Base-by-base conservation (phyloP, 345 rosid genomes). In the Murraya paniculata region DNA sequence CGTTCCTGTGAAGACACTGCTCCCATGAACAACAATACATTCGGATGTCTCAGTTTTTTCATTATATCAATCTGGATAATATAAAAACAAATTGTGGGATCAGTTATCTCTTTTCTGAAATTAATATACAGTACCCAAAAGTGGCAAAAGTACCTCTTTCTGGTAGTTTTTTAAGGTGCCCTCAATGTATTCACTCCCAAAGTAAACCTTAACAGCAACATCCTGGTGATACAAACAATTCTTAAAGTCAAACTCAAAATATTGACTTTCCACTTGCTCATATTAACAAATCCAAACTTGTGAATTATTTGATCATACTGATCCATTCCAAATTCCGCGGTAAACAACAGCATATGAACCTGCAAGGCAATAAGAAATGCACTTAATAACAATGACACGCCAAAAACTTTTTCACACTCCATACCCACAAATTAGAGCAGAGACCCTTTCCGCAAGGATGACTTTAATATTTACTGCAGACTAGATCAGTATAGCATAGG, bases 11-110 rank as follows among this genome's bases (percentile, higher is more conserved):
- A 88, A 81, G 91, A 85, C 33, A 93, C 91, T 5, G 98, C 98
- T 87, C 99, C 99, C 98, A 95, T 95, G 83, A 93, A 92, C 50
- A 95, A 84, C 79, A 95, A 78, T 19, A 93, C 97, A 78, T 95
- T 93, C 8, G 99, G 98, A 85, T 95, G 98, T 82, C 99, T 90
- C 71, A 95, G 78, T 81, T 85, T 93, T 85, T 84, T 92, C 97
- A 95, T 93, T 58, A 95, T 90, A 73, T 88, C 87, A 72, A 92
- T 89, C 98, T 93, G 85, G 48, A 74, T 58, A 5, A 56, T 2
- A 71, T 7, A 50, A 71, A 67, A 27, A 56, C 53, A 9, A 38
- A 64, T n/a, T 30, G 25, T 58, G 14, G 67, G 58, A 69, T 72
- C 22, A 71, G 57, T 2, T 9, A 33, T 58, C 72, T 71, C 27